phyloP scores from a whole-genome alignment of 1,284 basidiomycete species.

The Pascua guehoae region DNA sequence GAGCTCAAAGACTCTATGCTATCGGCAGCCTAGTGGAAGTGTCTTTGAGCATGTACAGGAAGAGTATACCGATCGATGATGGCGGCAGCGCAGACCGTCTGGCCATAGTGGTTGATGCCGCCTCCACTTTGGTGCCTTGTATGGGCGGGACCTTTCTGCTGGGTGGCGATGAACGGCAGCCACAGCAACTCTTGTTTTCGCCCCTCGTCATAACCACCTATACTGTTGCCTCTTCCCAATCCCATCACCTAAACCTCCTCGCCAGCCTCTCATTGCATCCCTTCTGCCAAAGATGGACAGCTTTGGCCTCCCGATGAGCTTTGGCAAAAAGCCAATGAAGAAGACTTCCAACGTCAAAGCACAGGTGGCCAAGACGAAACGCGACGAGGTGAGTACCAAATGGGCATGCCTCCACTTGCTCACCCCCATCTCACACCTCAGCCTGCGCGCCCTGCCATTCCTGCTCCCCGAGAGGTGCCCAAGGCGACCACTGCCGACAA shows the following conservation, averaged over 20 bases:
- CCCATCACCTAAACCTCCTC: neutral
- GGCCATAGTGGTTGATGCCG: no score
- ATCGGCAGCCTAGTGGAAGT: no score
- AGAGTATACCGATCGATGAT: no score
- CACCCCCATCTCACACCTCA: neutral
- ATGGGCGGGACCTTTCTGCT: no score
- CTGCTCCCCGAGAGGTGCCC: slow-evolving; percentile 2
- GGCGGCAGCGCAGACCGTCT: no score
- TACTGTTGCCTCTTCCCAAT: neutral
- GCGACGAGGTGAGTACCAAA: slow-evolving; percentile 23
- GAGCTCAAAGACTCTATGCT: no score
- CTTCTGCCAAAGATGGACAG: slow-evolving; percentile 36
- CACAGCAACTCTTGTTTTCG: neutral
- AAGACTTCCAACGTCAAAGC: slow-evolving; percentile 24
- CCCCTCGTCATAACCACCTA: neutral
- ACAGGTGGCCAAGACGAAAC: slow-evolving; percentile 47
- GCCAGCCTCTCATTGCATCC: neutral
- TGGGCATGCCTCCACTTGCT: neutral
- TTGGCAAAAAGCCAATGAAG: slow-evolving; percentile 49
- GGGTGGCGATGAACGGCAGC: no score
- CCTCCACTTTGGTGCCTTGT: no score
- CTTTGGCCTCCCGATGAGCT: slow-evolving; percentile 49
- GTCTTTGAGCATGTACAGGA: no score
- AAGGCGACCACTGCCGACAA: slow-evolving; percentile 6
- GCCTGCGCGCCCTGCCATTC: neutral